These are phyloP conservation scores for Heliamphora exappendiculata DNA, from an alignment of 148 eudicot genomes.

Conservation along the genomic window DNA sequence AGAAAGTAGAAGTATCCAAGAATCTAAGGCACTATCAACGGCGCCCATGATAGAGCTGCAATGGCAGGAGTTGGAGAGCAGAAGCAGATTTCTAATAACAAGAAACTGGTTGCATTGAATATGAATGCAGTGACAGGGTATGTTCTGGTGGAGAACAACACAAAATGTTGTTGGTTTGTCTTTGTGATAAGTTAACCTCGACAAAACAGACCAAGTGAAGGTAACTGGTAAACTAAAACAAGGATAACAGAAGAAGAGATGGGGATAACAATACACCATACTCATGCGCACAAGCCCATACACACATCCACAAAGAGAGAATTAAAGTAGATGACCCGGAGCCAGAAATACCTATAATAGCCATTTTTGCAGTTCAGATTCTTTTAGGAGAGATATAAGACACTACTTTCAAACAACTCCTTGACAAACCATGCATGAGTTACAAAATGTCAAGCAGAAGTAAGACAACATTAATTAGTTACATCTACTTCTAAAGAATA, in stretches of 20 bases:
- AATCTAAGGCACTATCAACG: background rate
- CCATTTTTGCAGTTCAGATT: background rate
- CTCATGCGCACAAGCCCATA: no score
- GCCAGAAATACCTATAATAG: background rate
- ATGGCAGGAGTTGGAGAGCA: background rate
- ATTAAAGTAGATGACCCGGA: background rate
- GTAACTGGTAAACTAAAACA: background rate
- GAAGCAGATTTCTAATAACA: background rate
- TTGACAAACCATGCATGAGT: no score
- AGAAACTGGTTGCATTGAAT: background rate
- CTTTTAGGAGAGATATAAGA: background rate
- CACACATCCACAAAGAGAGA: background rate
- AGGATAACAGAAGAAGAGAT: no score
- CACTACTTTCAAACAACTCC: no score
- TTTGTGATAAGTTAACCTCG: background rate
- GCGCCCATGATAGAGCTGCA: background rate
- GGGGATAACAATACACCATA: no score
- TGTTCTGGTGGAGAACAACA: background rate
- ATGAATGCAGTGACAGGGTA: background rate
- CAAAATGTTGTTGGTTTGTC: background rate
- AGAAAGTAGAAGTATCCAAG: background rate
- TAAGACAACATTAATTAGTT: no score
- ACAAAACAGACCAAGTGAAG: background rate
- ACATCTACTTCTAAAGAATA: no score
- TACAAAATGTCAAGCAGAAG: no score